Evolutionary conservation across 208 protist genomes (phyloP).

Genomic region (Trypanosoma avium): DNA sequence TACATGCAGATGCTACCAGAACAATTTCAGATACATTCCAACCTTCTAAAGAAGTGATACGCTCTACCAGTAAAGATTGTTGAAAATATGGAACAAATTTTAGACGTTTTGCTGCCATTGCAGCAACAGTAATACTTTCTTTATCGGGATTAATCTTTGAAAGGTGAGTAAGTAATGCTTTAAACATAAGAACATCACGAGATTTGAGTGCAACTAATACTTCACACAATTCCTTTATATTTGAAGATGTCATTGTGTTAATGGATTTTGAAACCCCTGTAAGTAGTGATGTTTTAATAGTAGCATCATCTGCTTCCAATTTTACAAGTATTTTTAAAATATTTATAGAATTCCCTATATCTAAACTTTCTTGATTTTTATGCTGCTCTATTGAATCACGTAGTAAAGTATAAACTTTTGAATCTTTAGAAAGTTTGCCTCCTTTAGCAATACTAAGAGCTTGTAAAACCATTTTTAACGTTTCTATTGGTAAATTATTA

Average conservation of each 20-base stretch:
- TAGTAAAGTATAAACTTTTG: constrained; percentile 22
- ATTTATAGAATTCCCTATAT: constrained; percentile 1
- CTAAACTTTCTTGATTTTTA: not conserved
- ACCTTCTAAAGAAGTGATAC: constrained; percentile 21
- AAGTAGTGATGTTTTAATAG: constrained; percentile 14
- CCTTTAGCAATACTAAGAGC: constrained; percentile 16
- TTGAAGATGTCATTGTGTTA: constrained; percentile 6
- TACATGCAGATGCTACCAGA: constrained; percentile 21
- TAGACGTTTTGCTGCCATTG: constrained; percentile 20
- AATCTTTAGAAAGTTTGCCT: constrained; percentile 5
- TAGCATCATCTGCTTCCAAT: constrained; percentile 9
- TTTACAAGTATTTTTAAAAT: constrained; percentile 15
- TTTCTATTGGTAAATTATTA: too few species aligned
- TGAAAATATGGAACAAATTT: constrained; percentile 31
- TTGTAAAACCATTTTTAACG: constrained; percentile 20
- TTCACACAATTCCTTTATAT: constrained; percentile 11
- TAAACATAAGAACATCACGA: constrained; percentile 29
- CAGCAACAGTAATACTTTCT: constrained; percentile 12
- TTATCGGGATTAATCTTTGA: not conserved
- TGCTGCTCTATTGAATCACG: constrained; percentile 22
- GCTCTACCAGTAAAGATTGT: constrained; percentile 11
- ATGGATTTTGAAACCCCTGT: constrained; percentile 22
- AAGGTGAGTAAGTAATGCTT: constrained; percentile 25
- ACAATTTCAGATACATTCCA: constrained; percentile 26
- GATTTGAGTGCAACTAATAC: constrained; percentile 21